Evolutionary conservation across 2,329 filamentous ascomycete genomes (phyloP), one percentile per base, ranked within the genome.

Genomic region (Plectosphaerella plurivora): DNA sequence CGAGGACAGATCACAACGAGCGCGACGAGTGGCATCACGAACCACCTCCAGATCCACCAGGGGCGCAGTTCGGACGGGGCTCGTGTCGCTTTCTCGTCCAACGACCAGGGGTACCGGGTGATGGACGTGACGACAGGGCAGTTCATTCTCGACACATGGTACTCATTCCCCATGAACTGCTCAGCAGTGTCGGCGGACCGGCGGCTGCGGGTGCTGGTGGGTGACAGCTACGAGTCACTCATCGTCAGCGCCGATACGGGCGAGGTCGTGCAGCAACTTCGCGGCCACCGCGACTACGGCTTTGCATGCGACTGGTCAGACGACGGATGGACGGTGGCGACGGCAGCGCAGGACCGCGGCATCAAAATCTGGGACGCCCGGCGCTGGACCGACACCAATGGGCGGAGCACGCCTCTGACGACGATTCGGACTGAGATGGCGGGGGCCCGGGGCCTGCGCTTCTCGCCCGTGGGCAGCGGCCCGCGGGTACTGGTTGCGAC

Each of bases 231-330:
- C 52, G 76, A 87, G 39, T 82, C 86, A 0, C 71, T 86, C 48
- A 87, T 93, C 61, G 80, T 82, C 14, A 81, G 89, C 55, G 83
- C 88, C 11, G 87, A 89, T 51, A 83, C 79, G 12, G 84, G 87
- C 14, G 70, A 77, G 54, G 73, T 73, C 51, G 75, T 79, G 56
- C 76, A 86, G 58, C 69, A 72, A 24, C 77, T 92, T 2, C 67
- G 72, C 4, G 84, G 86, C 2, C 87, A 91, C 62, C 74, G 74
- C 14, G 88, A 91, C 62, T 88, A 79, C 59, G 87, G 84, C 2
- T 93, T 92, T 61, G 83, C 88, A 2, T 91, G 87, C 61, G 88
- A 87, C 58, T 93, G 89, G 89, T 86, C 88, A 16, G 83, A 87
- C 50, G 86, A 92, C 63, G 88, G 88, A 33, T 84, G 84, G 71